These are phyloP conservation scores for Dioscorea alata DNA, from an alignment of 106 monocot species.

Conservation along the genomic window DNA sequence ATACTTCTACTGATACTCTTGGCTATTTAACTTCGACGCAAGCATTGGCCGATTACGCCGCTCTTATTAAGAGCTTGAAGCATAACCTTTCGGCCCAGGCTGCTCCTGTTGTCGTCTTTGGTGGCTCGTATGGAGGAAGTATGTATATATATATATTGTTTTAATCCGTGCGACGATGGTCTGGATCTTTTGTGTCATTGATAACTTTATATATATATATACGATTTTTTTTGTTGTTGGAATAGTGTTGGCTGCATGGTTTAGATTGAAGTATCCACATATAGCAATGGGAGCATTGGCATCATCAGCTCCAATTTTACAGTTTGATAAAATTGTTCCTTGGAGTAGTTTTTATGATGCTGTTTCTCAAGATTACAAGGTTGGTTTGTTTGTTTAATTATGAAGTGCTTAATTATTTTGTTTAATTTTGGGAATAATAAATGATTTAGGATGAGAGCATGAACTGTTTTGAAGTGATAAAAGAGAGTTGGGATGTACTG, in stretches of 20 bases:
- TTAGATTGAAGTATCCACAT: constrained; percentile 93
- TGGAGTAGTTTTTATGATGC: constrained; percentile 86
- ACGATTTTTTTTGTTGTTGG: neutral
- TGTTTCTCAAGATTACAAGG: constrained; percentile 89
- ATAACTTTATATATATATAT: neutral
- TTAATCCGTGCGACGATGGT: neutral
- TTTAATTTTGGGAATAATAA: neutral
- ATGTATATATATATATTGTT: constrained; percentile 4
- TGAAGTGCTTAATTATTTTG: neutral
- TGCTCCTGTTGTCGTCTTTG: constrained; percentile 86
- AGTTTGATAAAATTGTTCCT: constrained; percentile 81
- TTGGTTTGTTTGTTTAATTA: neutral
- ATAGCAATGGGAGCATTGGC: constrained; percentile 82
- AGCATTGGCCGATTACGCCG: constrained; percentile 80
- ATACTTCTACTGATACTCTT: constrained; percentile 39
- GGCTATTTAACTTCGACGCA: constrained; percentile 82
- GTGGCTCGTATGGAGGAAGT: constrained; percentile 98
- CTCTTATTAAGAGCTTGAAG: constrained; percentile 77
- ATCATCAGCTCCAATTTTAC: constrained; percentile 87
- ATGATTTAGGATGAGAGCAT: constrained; percentile 62
- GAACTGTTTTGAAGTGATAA: constrained; percentile 83
- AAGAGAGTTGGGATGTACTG: constrained; percentile 79
- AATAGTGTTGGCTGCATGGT: constrained; percentile 91
- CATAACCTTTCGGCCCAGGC: constrained; percentile 76
- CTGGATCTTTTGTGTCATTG: neutral